Conservation (phyloP, 179 eudicot genomes). For the Patellifolia procumbens region DNA sequence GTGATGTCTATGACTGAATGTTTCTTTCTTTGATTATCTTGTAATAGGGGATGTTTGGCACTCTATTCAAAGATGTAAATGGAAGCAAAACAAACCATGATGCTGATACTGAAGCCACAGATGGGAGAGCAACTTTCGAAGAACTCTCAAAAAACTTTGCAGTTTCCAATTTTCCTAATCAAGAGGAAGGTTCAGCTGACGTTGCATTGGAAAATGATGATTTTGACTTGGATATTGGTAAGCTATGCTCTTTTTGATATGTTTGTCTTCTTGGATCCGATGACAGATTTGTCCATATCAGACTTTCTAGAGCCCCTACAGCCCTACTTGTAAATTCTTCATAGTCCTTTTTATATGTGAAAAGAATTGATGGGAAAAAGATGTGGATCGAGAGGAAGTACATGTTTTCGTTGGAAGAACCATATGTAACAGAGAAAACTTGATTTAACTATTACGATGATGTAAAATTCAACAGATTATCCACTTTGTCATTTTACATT, state of each 20-base stretch:
- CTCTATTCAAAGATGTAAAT: conserved; percentile 63
- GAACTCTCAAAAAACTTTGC: conserved; percentile 66
- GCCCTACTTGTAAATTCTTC: background rate
- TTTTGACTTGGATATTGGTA: conserved; percentile 80
- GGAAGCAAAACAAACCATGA: conserved; percentile 53
- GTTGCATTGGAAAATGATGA: conserved; percentile 38
- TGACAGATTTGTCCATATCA: background rate
- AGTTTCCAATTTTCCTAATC: conserved; percentile 57
- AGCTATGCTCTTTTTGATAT: conserved; percentile 9
- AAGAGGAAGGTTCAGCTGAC: conserved; percentile 42
- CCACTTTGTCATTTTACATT: background rate
- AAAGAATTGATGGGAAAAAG: background rate
- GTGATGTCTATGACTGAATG: conserved; percentile 8
- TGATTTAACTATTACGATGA: background rate
- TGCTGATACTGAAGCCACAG: conserved; percentile 45
- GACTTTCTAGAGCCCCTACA: background rate
- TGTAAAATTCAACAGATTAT: background rate
- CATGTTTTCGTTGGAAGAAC: background rate
- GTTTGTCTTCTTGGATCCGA: background rate
- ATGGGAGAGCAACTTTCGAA: conserved; percentile 49
- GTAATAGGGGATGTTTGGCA: conserved; percentile 76
- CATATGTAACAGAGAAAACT: background rate
- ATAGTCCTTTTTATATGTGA: background rate
- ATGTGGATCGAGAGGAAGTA: background rate
- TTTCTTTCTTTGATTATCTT: background rate